Evolutionary conservation across 768 basidiomycete genomes (phyloP).

Genomic region (Kwoniella shandongensis): DNA sequence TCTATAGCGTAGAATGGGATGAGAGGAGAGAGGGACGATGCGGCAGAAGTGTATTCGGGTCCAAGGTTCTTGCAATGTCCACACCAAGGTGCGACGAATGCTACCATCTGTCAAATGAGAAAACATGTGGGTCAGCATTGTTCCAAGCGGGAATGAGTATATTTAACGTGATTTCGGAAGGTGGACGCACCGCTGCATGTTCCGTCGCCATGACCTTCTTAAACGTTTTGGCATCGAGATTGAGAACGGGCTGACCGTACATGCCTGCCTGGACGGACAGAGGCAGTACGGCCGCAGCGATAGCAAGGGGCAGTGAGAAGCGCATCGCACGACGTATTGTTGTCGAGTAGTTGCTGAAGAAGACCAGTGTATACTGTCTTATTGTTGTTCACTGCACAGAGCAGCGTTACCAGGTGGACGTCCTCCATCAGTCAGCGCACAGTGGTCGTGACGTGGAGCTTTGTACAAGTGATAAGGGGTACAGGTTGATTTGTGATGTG

Average conservation of each 20-base stretch:
- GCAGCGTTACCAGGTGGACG: no score
- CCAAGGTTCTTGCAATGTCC: conserved; percentile 83
- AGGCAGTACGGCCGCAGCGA: conserved; percentile 9
- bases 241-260: conserved; percentile 44
- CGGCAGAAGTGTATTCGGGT: conserved; percentile 82
- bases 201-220: conserved; percentile 44
- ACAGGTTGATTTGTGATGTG: not conserved
- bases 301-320: conserved; percentile 1
- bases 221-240: conserved; percentile 46
- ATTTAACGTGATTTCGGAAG: no score
- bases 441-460: conserved; percentile 20
- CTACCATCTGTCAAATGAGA: conserved; percentile 60
- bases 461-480: not conserved
- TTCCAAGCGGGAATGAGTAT: no score
- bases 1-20: conserved; percentile 90
- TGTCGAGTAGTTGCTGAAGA: not conserved
- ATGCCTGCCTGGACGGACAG: conserved; percentile 32
- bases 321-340: conserved; percentile 3
- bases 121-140: no score
- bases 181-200: conserved; percentile 40
- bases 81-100: conserved; percentile 88
- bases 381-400: no score
- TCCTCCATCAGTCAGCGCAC: conserved; percentile 1
- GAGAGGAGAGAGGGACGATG: conserved; percentile 72
- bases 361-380: no score